Evolutionary conservation across 176 grass and related monocot species (phyloP).

Genomic region (Thalia dealbata): DNA sequence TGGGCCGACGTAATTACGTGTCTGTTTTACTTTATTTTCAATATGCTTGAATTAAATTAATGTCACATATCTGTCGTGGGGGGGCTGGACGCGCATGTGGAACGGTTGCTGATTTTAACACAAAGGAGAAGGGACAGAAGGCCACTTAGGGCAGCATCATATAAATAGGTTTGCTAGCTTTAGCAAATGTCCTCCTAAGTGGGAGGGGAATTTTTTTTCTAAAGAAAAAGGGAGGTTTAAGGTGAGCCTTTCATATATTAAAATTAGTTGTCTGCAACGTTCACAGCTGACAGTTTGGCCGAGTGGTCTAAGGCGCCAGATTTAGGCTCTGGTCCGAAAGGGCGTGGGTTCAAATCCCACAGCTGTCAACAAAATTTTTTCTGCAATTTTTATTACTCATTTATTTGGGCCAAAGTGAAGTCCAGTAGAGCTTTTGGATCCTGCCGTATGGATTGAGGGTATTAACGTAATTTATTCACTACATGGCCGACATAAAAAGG

Average conservation of each 20-base stretch:
- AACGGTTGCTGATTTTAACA: neutral
- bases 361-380: slow-evolving; percentile 35
- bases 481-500: neutral
- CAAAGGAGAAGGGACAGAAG: neutral
- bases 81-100: neutral
- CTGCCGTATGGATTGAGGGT: too few relatives aligned
- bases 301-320: slow-evolving; percentile 64
- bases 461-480: neutral
- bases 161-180: neutral
- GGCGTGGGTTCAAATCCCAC: slow-evolving; percentile 83
- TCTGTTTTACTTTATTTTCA: neutral
- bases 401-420: neutral
- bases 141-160: neutral
- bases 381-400: too few relatives aligned
- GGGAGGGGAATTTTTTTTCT: too few relatives aligned
- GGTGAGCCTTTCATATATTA: too few relatives aligned
- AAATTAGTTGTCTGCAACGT: too few relatives aligned
- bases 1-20: neutral
- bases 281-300: slow-evolving; percentile 40
- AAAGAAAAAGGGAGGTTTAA: too few relatives aligned
- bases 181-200: neutral
- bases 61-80: neutral
- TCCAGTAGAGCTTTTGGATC: too few relatives aligned
- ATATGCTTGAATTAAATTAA: neutral
- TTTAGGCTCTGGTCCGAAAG: slow-evolving; percentile 61